phyloP scores from a whole-genome alignment of 495 filamentous ascomycete genomes.

The Parachaetomium inaequale region DNA sequence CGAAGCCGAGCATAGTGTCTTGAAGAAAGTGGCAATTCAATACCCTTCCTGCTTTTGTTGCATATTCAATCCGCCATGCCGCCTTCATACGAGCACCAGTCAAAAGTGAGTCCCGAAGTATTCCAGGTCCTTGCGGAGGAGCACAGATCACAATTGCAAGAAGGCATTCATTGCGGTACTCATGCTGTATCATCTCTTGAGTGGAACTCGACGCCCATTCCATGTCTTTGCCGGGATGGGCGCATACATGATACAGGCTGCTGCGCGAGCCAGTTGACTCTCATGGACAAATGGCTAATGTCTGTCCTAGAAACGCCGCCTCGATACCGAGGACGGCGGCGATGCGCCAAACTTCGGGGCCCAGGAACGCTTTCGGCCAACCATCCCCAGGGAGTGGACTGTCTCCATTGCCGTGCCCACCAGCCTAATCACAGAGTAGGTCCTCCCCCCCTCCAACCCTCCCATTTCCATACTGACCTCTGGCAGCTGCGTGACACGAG shows the following conservation, averaged over 20 bases:
- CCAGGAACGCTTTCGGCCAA: constrained; percentile 35
- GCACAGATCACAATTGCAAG: neutral
- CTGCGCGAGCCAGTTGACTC: neutral
- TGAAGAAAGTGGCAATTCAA: neutral
- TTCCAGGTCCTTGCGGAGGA: neutral
- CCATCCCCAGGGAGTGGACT: constrained; percentile 43
- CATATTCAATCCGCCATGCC: constrained; percentile 1
- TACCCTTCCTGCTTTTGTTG: neutral
- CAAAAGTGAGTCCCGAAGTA: constrained; percentile 21
- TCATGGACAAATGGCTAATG: constrained; percentile 12
- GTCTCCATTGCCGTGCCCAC: constrained; percentile 47
- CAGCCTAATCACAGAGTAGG: constrained; percentile 49
- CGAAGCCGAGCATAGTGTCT: neutral
- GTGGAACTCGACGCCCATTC: neutral
- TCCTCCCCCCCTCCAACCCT: neutral
- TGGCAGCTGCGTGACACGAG: constrained; percentile 48
- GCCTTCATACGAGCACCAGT: constrained; percentile 22
- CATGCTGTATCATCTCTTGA: neutral
- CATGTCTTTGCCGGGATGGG: too few relatives aligned
- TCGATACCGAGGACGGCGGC: constrained; percentile 37
- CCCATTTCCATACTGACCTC: constrained; percentile 8
- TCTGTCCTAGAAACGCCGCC: constrained; percentile 40
- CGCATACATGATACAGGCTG: neutral
- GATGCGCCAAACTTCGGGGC: constrained; percentile 17
- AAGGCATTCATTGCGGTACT: neutral